A percentile compares a stretch with the other conserved stretches of the same genome.
phyloP scores from a whole-genome alignment of 2,329 filamentous ascomycete genomes.

The Mycosphaerelloides madeirae region DNA sequence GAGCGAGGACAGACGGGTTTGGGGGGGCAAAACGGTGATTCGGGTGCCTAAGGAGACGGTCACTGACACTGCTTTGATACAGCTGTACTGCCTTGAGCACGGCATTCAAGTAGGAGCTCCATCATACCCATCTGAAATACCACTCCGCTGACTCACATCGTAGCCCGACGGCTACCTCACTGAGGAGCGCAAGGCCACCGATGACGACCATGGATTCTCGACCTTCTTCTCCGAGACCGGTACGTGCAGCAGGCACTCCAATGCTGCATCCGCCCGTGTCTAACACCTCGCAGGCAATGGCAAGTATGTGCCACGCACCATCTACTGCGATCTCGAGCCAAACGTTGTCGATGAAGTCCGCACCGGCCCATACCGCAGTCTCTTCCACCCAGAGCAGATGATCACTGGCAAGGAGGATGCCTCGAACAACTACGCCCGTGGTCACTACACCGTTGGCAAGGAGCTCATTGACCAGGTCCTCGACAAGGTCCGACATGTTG shows the following conservation, averaged over 20 bases:
- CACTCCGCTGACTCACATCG: constrained; percentile 19
- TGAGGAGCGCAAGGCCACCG: constrained; percentile 89
- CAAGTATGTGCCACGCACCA: constrained; percentile 97
- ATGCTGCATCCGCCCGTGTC: constrained; percentile 9
- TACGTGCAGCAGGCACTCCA: constrained; percentile 55
- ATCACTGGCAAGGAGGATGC: constrained; percentile 99
- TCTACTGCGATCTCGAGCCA: constrained; percentile 99
- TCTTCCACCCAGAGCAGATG: constrained; percentile 99
- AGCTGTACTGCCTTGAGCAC: constrained; percentile 99
- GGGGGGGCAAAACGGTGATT: constrained; percentile 18
- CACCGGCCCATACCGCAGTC: constrained; percentile 89
- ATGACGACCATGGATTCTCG: constrained; percentile 96
- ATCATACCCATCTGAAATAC: constrained; percentile 1
- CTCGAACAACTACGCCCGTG: constrained; percentile 99
- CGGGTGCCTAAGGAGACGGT: constrained; percentile 28
- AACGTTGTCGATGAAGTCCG: constrained; percentile 99
- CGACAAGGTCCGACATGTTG: constrained; percentile 95
- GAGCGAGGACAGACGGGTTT: constrained; percentile 12
- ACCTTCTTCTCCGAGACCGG: constrained; percentile 99
- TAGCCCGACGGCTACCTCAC: constrained; percentile 98
- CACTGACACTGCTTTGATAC: constrained; percentile 32
- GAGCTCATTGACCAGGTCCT: constrained; percentile 97
- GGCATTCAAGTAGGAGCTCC: constrained; percentile 80
- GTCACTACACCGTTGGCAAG: constrained; percentile 99
- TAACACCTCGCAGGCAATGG: constrained; percentile 66